phyloP scores from a whole-genome alignment of 176 grass and related monocot genomes.

The Phoenix dactylifera region DNA sequence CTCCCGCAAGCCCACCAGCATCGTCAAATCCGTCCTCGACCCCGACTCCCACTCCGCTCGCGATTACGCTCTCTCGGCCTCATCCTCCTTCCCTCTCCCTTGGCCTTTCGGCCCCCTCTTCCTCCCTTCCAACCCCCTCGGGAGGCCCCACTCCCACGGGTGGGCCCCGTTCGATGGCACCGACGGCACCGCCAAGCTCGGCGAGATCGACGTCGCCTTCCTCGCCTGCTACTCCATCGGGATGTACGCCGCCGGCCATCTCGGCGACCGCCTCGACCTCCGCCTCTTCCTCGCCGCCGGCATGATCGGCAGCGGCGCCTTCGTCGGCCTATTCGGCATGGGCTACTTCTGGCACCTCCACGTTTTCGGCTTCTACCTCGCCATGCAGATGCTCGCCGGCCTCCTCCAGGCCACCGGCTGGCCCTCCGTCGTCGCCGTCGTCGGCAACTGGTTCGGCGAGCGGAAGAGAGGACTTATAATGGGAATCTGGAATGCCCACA shows the following conservation, averaged over 20 bases:
- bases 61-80: not conserved
- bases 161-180: conserved; percentile 19
- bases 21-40: not conserved
- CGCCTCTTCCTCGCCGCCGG: conserved; percentile 52
- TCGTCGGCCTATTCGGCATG: conserved; percentile 39
- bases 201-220: conserved; percentile 58
- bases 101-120: not conserved
- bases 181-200: conserved; percentile 39
- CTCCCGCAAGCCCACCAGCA: not conserved
- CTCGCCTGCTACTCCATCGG: conserved; percentile 61
- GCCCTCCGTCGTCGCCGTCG: conserved; percentile 59
- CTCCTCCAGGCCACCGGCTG: conserved; percentile 52
- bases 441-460: conserved; percentile 62
- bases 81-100: not conserved
- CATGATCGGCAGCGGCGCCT: conserved; percentile 38
- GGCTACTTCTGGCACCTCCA: conserved; percentile 40
- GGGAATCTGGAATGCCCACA: conserved; percentile 70
- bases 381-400: conserved; percentile 36
- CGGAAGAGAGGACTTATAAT: conserved; percentile 47
- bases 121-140: not conserved
- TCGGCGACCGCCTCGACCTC: conserved; percentile 61
- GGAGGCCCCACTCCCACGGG: not conserved
- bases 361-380: conserved; percentile 35
- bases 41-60: not conserved
- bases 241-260: conserved; percentile 53